A percentile compares a stretch with the other conserved stretches of the same genome.
phyloP scores from a whole-genome alignment of 1,284 basidiomycete genomes.

The Porodaedalea pini region DNA sequence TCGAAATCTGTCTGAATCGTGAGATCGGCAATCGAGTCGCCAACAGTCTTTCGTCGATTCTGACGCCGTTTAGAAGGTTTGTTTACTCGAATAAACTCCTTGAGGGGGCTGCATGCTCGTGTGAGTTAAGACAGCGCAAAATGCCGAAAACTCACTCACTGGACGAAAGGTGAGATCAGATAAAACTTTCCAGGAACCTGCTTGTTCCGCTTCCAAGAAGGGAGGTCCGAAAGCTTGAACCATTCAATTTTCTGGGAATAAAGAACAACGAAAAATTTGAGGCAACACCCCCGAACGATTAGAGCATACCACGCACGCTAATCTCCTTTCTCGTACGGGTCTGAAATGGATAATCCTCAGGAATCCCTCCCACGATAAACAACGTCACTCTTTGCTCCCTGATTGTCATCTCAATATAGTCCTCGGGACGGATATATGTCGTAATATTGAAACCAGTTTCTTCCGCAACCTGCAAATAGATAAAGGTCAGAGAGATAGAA shows the following conservation, averaged over 20 bases:
- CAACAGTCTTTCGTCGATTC: conserved; percentile 28
- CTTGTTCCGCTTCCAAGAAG: conserved; percentile 88
- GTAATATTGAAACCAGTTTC: conserved; percentile 91
- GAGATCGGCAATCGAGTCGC: conserved; percentile 24
- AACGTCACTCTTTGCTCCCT: conserved; percentile 88
- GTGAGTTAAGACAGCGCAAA: conserved; percentile 20
- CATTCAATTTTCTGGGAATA: conserved; percentile 86
- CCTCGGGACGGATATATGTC: conserved; percentile 59
- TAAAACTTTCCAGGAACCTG: conserved; percentile 82
- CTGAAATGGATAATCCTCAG: conserved; percentile 86
- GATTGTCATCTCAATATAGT: conserved; percentile 86
- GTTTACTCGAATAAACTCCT: conserved; percentile 56
- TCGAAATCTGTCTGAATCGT: conserved; percentile 22
- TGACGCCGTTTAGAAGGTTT: conserved; percentile 41
- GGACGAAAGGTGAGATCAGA: conserved; percentile 93
- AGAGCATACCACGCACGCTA: conserved; percentile 57
- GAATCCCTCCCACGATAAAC: conserved; percentile 89
- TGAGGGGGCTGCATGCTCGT: conserved; percentile 49
- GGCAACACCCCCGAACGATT: not conserved
- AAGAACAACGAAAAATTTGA: conserved; percentile 10
- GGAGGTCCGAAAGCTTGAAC: conserved; percentile 88
- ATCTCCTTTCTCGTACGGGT: conserved; percentile 98
- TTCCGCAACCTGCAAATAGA: conserved; percentile 72
- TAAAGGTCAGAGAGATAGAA: not conserved
- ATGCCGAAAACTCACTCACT: conserved; percentile 47